Evolutionary conservation across 2,329 filamentous ascomycete genomes (phyloP), one percentile per base, ranked within the genome.

Genomic region (Torrubiellomyces zombiae): DNA sequence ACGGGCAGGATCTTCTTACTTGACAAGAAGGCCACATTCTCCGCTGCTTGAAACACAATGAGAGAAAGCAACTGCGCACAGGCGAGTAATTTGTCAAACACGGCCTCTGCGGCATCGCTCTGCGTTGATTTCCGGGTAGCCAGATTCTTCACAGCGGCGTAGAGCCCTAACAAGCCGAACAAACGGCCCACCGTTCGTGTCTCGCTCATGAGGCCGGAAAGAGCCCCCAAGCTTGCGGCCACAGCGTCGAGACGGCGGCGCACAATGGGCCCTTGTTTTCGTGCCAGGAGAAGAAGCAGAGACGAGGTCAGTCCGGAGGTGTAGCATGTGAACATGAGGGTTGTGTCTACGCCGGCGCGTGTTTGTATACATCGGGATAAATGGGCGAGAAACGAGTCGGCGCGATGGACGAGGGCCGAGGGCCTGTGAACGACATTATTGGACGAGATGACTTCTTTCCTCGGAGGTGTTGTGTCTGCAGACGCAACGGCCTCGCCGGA

Each of bases 11-110:
- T 66, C 12, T 75, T 74, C 47, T 83, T 83, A 31, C 60, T 58
- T 3, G 72, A 63, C 18, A 95, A 63, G 55, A 77, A 92, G 10
- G 77, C 77, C 19, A 66, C 63, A 52, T 93, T 94, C 58, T 98
- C 89, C 20, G 86, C 60, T 2, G 67, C 53, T 51, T 94, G 83
- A 56, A 78, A 92, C 7, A 56, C 45, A 7, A 76, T 51, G 47
- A 78, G 77, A 8, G 69, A 60, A 8, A 61, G 34, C 12, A 93
- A 67, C 47, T 89, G 78, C 6, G 65, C 55, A 48, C 71, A 75
- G 13, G 68, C 67, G 22, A 93, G 53, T 17, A 47, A 35, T 7
- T 44, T 44, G 32, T 58, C 59, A 29, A 60, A 42, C 8, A 32
- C 34, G 3, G 39, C 33, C 52, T 59, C 34, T 17, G 34, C 38